phyloP scores from a whole-genome alignment of 176 grass and related monocot genomes.

The Thinopyrum elongatum region DNA sequence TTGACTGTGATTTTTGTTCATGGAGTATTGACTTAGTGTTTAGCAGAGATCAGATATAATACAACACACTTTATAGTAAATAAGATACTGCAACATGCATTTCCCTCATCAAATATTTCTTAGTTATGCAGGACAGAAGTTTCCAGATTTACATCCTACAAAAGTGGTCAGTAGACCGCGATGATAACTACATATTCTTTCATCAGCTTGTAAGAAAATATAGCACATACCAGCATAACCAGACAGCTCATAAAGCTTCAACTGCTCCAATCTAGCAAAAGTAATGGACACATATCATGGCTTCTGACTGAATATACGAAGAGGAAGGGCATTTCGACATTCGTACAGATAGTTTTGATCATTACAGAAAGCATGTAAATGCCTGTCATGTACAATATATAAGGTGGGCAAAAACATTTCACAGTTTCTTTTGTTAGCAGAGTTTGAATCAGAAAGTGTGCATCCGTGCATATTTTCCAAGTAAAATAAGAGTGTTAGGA shows the following conservation, averaged over 20 bases:
- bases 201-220: no score
- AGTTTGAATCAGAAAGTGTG: background rate
- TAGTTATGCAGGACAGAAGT: conserved; percentile 56
- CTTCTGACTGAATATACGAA: conserved; percentile 10
- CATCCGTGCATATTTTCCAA: background rate
- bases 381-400: background rate
- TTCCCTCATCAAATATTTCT: background rate
- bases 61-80: background rate
- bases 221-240: conserved; percentile 7
- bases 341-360: conserved; percentile 3
- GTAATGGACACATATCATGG: background rate
- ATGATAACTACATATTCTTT: conserved; percentile 68
- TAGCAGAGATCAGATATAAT: background rate
- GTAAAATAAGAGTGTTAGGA: background rate
- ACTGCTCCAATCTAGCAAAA: conserved; percentile 12
- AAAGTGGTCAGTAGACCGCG: conserved; percentile 62
- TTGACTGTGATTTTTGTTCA: background rate
- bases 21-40: background rate
- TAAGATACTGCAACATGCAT: background rate
- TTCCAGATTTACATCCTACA: conserved; percentile 51
- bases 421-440: background rate
- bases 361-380: conserved; percentile 22
- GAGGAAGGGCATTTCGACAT: background rate
- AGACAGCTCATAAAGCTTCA: background rate
- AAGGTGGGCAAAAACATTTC: background rate